Evolutionary conservation across 2,329 filamentous ascomycete genomes (phyloP), one percentile per base, ranked within the genome.

Genomic region (Hortaea werneckii): DNA sequence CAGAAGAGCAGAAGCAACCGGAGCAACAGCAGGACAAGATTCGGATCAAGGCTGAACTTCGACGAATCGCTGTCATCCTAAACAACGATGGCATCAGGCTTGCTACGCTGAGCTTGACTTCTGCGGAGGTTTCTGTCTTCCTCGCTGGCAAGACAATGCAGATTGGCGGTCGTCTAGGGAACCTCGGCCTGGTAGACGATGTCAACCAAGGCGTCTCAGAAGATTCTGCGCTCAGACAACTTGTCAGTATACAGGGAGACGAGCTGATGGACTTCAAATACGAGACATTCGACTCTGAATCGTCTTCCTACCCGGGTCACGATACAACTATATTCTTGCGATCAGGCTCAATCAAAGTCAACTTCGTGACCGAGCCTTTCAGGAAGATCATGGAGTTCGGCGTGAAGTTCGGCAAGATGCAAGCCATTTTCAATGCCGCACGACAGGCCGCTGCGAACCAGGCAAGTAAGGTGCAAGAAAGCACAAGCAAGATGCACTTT

Each of bases 401-500:
- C 38, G 88, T 99, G 64, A 98, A 98, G 59, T 99, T 99, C 64
- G 92, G 94, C 50, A 95, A 94, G 67, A 99, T 99, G 92, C 92
- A 98, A 66, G 90, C 92, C 20, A 85, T 98, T 44, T 98, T 95
- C 72, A 98, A 99, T 61, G 90, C 92, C 37, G 92, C 94, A 9
- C 80, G 94, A 30, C 87, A 95, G 66, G 94, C 90, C 35, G 92
- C 94, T 2, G 87, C 92, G 35, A 90, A 86, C 50, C 89, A 95
- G 64, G 94, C 92, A 7, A 94, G 79, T 48, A 89, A 95, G 60
- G 79, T 98, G 5, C 92, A 96, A 60, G 84, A 96, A 59, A 89
- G 82, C 59, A 85, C 86, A 0, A 87, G 82, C 59, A 87, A 87
- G 52, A 86, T 96, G 71, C 89, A 94, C 62, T 95, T 95, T 47